phyloP scores from a whole-genome alignment of 2,329 filamentous ascomycete species.

The Zymoseptoria ardabiliae region DNA sequence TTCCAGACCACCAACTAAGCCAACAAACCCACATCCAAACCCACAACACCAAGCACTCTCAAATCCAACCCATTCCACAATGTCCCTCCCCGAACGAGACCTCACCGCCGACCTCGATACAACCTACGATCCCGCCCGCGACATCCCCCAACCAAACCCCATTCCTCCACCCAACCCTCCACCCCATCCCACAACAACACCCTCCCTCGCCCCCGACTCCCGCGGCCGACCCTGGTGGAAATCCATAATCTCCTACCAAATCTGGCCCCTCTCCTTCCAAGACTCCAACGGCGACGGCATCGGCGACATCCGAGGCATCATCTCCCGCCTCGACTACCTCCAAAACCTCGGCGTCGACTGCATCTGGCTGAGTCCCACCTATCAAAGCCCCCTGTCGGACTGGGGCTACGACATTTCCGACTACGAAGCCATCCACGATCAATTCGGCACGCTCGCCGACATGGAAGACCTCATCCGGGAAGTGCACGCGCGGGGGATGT shows the following conservation, averaged over 20 bases:
- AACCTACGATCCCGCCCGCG: neutral
- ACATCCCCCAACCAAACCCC: neutral
- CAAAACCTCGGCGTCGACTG: conserved; percentile 54
- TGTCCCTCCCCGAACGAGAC: neutral
- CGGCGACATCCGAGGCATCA: conserved; percentile 58
- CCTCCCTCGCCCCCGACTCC: conserved; percentile 1
- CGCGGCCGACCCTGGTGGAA: conserved; percentile 37
- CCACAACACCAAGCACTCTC: neutral
- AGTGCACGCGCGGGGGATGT: conserved; percentile 58
- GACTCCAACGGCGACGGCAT: conserved; percentile 51
- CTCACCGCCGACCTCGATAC: neutral
- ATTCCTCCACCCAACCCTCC: neutral
- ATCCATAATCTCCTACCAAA: conserved; percentile 39
- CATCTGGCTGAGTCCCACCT: conserved; percentile 62
- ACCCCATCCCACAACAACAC: neutral
- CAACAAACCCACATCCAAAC: neutral
- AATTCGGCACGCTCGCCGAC: conserved; percentile 61
- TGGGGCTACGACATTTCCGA: conserved; percentile 64
- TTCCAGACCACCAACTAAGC: neutral
- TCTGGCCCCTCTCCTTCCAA: conserved; percentile 42
- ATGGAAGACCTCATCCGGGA: conserved; percentile 55
- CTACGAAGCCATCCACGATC: conserved; percentile 57
- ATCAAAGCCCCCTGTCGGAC: conserved; percentile 51
- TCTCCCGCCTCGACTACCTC: conserved; percentile 53
- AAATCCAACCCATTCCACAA: neutral